Conservation (phyloP, 768 basidiomycete species). For the Tephrocybe sp. region DNA sequence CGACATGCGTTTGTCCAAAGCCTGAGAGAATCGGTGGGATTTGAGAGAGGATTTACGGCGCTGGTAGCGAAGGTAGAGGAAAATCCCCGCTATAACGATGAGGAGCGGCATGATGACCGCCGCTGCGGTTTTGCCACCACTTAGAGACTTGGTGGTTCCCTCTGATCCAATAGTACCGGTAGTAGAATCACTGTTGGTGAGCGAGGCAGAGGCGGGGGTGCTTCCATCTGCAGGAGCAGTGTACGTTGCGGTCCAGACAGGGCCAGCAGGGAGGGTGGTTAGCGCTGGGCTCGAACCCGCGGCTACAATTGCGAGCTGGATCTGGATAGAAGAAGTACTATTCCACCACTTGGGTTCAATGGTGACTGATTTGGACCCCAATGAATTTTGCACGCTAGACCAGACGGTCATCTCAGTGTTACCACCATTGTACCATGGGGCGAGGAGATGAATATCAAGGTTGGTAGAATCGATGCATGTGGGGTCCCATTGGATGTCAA, state of each 20-base stretch:
- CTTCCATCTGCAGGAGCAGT: conserved; percentile 35
- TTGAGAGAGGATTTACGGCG: conserved; percentile 49
- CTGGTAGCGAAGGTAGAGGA: conserved; percentile 49
- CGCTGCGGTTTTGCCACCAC: conserved; percentile 56
- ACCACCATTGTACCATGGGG: conserved; percentile 37
- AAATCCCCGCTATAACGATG: conserved; percentile 39
- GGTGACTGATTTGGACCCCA: conserved; percentile 46
- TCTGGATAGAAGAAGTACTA: conserved; percentile 37
- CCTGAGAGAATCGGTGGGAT: conserved; percentile 58
- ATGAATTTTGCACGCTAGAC: conserved; percentile 44
- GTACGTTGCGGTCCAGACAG: conserved; percentile 68
- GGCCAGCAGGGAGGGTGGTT: conserved; percentile 57
- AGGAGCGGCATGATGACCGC: conserved; percentile 70
- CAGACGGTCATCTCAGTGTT: conserved; percentile 51
- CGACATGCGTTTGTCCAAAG: conserved; percentile 80
- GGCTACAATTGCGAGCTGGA: conserved; percentile 62
- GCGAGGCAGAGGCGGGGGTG: conserved; percentile 33
- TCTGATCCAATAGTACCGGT: conserved; percentile 31
- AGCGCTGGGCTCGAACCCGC: conserved; percentile 48
- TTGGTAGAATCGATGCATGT: conserved; percentile 47
- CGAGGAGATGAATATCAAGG: conserved; percentile 70
- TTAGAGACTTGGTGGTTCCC: conserved; percentile 26
- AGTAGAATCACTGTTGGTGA: conserved; percentile 36
- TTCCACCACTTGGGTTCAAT: conserved; percentile 76
- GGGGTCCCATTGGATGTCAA: conserved; percentile 65